Base-by-base conservation (phyloP, 2,329 filamentous ascomycete genomes). In the Rhynchosporium agropyri region DNA sequence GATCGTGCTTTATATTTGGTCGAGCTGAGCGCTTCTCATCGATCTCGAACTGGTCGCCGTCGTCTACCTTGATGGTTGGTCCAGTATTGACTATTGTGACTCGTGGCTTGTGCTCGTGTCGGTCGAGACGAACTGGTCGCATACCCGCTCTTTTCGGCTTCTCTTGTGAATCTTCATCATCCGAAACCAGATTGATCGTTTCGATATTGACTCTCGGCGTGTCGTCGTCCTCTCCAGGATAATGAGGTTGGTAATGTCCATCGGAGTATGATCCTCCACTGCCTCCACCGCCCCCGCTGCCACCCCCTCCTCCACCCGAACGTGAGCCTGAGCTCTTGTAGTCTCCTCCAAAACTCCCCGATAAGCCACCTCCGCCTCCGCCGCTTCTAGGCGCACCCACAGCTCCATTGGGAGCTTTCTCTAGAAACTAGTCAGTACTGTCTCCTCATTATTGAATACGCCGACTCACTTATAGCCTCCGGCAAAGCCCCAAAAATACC, bases 81-180 rank as follows among this genome's bases (percentile, higher is more conserved):
- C 66, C 65, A 1, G 65, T 69, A 48, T 73, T 74, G 51, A 73
- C 70, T n/a, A 73, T 62, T 15, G 67, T 68, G n/a, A 64, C 62
- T 50, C 73, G 66, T 33, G 67, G 68, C 58, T 73, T 71, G 49
- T 75, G 74, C 59, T 74, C 70, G 33, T 69, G 59, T 51, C 74
- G 63, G 20, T 68, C 49, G 8, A 75, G 61, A 46, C 74, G 69
- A 26, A 75, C 64, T 4, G 74, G 74, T 58, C 63, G 69, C 48
- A 65, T 56, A 49, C 55, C 65, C 36, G 42, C 53, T 49, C 55
- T 62, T 26, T 45, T 53, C 9, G 12, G 36, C n/a, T n/a, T 38
- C 1, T 20, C 33, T n/a, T n/a, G 33, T 36, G 50, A 20, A 28
- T 8, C 65, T 2, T 70, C 68, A 26, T 68, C 65, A 31, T 68